Percentiles rank a stretch among this genome's conserved stretches.
These are phyloP conservation scores for Pythium aphanidermatum DNA, from an alignment of 352 stramenopile species.

Conservation along the genomic window DNA sequence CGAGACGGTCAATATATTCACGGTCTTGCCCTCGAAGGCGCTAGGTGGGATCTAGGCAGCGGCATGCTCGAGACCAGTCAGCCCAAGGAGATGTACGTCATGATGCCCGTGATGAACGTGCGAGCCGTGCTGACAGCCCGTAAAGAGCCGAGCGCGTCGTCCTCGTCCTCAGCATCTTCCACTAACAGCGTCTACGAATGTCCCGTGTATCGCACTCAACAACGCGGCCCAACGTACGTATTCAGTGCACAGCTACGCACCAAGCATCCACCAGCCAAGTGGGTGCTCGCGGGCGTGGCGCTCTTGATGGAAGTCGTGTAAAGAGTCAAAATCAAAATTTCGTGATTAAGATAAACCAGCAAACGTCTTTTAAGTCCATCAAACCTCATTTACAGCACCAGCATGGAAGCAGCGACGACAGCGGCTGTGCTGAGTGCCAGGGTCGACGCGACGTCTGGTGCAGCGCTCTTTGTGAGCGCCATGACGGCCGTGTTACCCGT, in stretches of 20 bases:
- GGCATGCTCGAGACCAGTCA: conserved; percentile 73
- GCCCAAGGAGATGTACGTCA: conserved; percentile 89
- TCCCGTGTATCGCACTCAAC: conserved; percentile 89
- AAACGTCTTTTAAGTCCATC: neutral
- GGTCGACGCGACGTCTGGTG: conserved; percentile 3
- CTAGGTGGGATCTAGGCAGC: conserved; percentile 79
- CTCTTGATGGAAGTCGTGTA: conserved; percentile 88
- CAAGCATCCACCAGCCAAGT: conserved; percentile 85
- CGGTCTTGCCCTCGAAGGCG: conserved; percentile 87
- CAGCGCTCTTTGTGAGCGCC: too few relatives aligned
- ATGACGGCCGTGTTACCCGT: conserved; percentile 8
- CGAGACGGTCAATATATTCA: conserved; percentile 90
- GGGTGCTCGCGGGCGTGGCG: conserved; percentile 85
- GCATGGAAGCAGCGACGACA: conserved; percentile 7
- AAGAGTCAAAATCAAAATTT: neutral
- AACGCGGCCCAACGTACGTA: conserved; percentile 86
- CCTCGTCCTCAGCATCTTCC: too few relatives aligned
- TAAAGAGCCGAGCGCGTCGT: conserved; percentile 32
- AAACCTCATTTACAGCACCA: conserved; percentile 7
- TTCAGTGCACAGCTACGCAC: conserved; percentile 85
- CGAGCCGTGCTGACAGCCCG: conserved; percentile 50
- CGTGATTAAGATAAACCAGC: neutral
- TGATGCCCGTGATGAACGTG: conserved; percentile 90
- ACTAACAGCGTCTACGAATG: conserved; percentile 58
- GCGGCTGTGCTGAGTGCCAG: too few relatives aligned